Evolutionary conservation across 2,329 filamentous ascomycete species (phyloP).

Genomic region (Rutstroemia sydowiana): DNA sequence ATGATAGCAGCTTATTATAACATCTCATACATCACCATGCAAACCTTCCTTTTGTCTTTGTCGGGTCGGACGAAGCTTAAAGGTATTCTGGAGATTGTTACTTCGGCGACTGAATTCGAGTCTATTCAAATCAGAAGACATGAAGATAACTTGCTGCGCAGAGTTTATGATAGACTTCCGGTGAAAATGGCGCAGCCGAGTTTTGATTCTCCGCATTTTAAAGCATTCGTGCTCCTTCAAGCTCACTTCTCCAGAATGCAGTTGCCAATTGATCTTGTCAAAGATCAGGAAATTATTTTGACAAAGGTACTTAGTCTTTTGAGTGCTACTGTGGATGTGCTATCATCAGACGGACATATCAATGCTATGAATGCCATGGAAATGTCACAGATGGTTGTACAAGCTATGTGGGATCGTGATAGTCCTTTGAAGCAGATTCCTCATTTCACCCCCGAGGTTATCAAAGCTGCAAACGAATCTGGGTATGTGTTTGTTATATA

Average conservation of each 20-base stretch:
- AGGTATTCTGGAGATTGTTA: slow-evolving; percentile 93
- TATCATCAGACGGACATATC: slow-evolving; percentile 90
- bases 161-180: slow-evolving; percentile 89
- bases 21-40: slow-evolving; percentile 98
- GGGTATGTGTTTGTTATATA: slow-evolving; percentile 45
- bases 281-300: slow-evolving; percentile 87
- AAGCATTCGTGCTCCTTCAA: slow-evolving; percentile 93
- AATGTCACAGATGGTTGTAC: slow-evolving; percentile 97
- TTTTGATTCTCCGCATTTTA: slow-evolving; percentile 95
- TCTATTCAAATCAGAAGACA: slow-evolving; percentile 89
- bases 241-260: slow-evolving; percentile 98
- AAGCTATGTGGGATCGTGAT: slow-evolving; percentile 98
- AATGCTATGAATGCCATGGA: slow-evolving; percentile 99
- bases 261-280: slow-evolving; percentile 87
- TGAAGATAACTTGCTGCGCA: slow-evolving; percentile 78
- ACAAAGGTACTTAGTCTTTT: slow-evolving; percentile 80
- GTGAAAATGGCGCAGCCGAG: slow-evolving; percentile 87
- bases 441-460: slow-evolving; percentile 77
- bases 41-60: slow-evolving; percentile 90
- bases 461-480: slow-evolving; percentile 74
- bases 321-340: slow-evolving; percentile 86
- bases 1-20: slow-evolving; percentile 99
- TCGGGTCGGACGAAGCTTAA: slow-evolving; percentile 88
- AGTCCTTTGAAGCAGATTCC: slow-evolving; percentile 96
- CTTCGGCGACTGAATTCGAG: slow-evolving; percentile 94